A percentile compares a stretch with the other conserved stretches of the same genome.
phyloP scores from a whole-genome alignment of 2,329 filamentous ascomycete genomes.

The Penicillium sp. region DNA sequence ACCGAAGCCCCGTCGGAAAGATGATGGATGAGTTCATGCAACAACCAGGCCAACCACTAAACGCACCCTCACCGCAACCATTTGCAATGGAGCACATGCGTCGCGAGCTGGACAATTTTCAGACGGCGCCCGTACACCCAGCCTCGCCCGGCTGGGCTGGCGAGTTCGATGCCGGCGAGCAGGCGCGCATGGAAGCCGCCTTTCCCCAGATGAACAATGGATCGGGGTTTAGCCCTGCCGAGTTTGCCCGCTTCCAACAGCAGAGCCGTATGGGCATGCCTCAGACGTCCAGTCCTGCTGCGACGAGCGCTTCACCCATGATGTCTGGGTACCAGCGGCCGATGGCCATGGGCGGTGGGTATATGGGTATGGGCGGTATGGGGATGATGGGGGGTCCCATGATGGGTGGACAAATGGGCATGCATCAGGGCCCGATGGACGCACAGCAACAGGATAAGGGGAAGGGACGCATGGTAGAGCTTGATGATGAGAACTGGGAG shows the following conservation, averaged over 20 bases:
- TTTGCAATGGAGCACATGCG: slow-evolving; percentile 67
- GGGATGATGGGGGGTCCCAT: slow-evolving; percentile 39
- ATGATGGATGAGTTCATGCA: slow-evolving; percentile 94
- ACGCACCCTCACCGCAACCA: slow-evolving; percentile 52
- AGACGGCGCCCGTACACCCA: slow-evolving; percentile 48
- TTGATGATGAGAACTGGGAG: slow-evolving; percentile 93
- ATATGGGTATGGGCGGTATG: slow-evolving; percentile 50
- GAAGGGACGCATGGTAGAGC: slow-evolving; percentile 76
- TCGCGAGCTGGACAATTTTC: slow-evolving; percentile 56
- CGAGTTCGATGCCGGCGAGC: slow-evolving; percentile 60
- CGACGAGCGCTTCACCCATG: slow-evolving; percentile 54
- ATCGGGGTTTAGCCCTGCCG: slow-evolving; percentile 70
- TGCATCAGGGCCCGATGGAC: slow-evolving; percentile 46
- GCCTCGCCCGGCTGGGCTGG: slow-evolving; percentile 59
- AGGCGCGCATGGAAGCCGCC: slow-evolving; percentile 68
- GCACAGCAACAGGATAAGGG: slow-evolving; percentile 68
- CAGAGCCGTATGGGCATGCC: slow-evolving; percentile 58
- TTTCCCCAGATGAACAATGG: slow-evolving; percentile 55
- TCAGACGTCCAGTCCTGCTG: slow-evolving; percentile 58
- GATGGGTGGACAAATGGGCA: slow-evolving; percentile 49
- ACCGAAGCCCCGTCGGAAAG: slow-evolving; percentile 47
- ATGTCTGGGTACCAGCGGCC: slow-evolving; percentile 51
- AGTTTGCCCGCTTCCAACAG: slow-evolving; percentile 84
- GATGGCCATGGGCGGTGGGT: slow-evolving; percentile 46
- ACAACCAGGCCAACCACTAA: slow-evolving; percentile 60